phyloP scores from a whole-genome alignment of 129 eudicot genomes.

The Chrysanthemum makinoi region DNA sequence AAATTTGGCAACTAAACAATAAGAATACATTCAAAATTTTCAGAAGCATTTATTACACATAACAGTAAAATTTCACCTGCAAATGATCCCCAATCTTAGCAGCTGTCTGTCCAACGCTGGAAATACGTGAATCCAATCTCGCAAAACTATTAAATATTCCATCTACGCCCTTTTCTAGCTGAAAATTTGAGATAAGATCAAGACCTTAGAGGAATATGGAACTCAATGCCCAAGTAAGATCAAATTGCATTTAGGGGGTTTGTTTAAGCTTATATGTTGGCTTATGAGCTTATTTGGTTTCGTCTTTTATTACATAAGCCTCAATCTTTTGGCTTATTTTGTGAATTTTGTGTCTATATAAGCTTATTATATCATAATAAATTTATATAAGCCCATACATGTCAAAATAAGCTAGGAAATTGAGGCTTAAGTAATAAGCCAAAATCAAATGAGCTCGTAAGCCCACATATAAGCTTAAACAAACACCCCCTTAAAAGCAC shows the following conservation, averaged over 20 bases:
- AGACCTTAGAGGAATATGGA: slow-evolving; percentile 10
- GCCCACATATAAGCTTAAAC: no score
- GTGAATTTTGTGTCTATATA: no score
- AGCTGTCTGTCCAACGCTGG: slow-evolving; percentile 98
- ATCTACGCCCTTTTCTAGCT: slow-evolving; percentile 94
- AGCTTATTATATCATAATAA: no score
- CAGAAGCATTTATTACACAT: slow-evolving; percentile 4
- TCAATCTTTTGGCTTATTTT: no score
- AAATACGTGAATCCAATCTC: slow-evolving; percentile 93
- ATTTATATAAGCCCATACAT: no score
- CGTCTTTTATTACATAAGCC: no score
- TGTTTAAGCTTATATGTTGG: no score
- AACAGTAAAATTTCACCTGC: slow-evolving; percentile 50
- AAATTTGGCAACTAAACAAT: background rate
- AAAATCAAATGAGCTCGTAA: no score
- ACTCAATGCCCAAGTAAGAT: slow-evolving; percentile 10
- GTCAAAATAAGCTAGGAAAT: no score
- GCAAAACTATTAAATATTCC: slow-evolving; percentile 89
- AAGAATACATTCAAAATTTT: background rate
- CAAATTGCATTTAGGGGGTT: background rate
- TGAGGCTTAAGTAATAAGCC: no score
- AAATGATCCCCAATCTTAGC: slow-evolving; percentile 98
- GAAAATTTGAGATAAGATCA: slow-evolving; percentile 28
- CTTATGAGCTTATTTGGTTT: no score
- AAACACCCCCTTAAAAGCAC: background rate